phyloP scores from a whole-genome alignment of 108 stramenopile species.

The Phaeodactylum tricornutum region DNA sequence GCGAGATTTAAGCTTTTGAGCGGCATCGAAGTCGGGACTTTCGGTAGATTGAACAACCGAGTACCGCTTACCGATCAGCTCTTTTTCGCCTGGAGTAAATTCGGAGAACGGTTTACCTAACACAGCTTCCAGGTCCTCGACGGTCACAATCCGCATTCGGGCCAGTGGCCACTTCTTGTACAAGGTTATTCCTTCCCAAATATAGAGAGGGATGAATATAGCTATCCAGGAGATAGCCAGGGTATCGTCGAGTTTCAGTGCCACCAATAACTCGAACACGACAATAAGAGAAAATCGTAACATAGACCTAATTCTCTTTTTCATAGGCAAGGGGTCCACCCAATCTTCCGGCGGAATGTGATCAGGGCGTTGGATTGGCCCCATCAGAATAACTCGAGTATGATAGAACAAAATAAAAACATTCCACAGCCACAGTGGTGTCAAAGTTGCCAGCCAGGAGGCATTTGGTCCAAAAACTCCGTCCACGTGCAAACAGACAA shows the following conservation, averaged over 20 bases:
- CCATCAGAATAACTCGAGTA: conserved; percentile 66
- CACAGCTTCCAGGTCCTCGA: conserved; percentile 67
- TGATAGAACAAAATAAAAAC: conserved; percentile 65
- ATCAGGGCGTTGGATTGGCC: conserved; percentile 70
- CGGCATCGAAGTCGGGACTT: conserved; percentile 54
- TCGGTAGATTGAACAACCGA: conserved; percentile 55
- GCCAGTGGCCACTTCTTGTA: conserved; percentile 49
- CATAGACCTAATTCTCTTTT: conserved; percentile 41
- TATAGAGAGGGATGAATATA: conserved; percentile 62
- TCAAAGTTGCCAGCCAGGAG: conserved; percentile 58
- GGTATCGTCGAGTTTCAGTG: conserved; percentile 47
- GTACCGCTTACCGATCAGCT: conserved; percentile 48
- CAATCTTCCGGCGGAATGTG: conserved; percentile 72
- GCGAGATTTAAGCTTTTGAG: conserved; percentile 33
- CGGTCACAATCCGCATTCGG: conserved; percentile 55
- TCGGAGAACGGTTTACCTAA: conserved; percentile 64
- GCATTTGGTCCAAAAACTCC: conserved; percentile 46
- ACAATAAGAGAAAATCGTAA: conserved; percentile 48
- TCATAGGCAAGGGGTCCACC: conserved; percentile 84
- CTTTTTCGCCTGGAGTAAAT: conserved; percentile 60
- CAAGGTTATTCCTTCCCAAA: conserved; percentile 65
- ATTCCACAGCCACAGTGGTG: conserved; percentile 80
- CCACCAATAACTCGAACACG: conserved; percentile 51
- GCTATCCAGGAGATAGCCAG: conserved; percentile 36
- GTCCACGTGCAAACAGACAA: conserved; percentile 77